Base-by-base conservation (phyloP, 805 yeast genomes). In the Candida railenensis region DNA sequence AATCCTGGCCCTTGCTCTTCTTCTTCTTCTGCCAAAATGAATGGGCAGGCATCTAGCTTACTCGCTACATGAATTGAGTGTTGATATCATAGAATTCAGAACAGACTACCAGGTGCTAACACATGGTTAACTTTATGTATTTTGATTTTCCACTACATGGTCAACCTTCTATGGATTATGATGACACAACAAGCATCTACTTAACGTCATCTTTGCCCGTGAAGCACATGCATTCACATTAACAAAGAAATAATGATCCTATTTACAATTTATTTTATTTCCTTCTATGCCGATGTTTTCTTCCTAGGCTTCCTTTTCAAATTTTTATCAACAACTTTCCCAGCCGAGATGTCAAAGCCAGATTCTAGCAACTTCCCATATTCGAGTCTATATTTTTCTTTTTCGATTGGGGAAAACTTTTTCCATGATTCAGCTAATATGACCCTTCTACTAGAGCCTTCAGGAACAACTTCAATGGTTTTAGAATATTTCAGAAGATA, bases 271-370 rank as follows among this genome's bases (percentile, higher is more conserved):
- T 11, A 7, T 25, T 5, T 5, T 25, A 25, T 5, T 11, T 7
- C 11, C 30, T 25, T 25, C 11, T 7, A 11, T 25, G 30, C 30
- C n/a, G n/a, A n/a, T n/a, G n/a, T n/a, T n/a, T n/a, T 25, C 30
- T 25, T 25, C 11, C 11, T 25, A 25, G 30, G 30, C 11, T 25
- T 25, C 22, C 22, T 34, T 21, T 37, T 37, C 28, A 8, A 5
- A 14, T n/a, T 14, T 16, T 53, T 48, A 19, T 57, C 50, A n/a
- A 67, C 61, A 11, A 67, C 52, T 48, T 62, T 46, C 4, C 70
- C 71, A 19, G 52, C 53, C 44, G 52, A 47, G 11, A 67, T 56
- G 41, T 66, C 71, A 44, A 58, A 57, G 1, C 72, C 73, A 42
- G 42, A 50, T 34, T 52, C 48, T 34, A 65, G 43, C 19, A 68